Conservation (phyloP, 495 filamentous ascomycete genomes). For the Glonium stellatum region DNA sequence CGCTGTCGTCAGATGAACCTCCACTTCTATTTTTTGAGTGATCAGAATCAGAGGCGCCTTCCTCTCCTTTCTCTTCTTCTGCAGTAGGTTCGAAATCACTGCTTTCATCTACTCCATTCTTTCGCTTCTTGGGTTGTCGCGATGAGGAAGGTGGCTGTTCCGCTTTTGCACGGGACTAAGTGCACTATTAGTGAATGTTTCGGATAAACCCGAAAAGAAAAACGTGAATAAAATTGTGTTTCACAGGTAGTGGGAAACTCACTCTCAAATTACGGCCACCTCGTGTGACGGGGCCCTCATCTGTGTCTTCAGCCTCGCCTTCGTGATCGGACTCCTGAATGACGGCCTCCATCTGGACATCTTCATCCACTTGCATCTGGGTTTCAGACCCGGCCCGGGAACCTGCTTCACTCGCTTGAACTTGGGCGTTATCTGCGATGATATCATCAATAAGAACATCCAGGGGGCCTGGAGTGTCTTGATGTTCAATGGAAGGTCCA, state of each 20-base stretch:
- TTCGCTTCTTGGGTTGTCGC: conserved; percentile 35
- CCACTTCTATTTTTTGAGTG: conserved; percentile 37
- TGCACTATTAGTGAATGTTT: conserved; percentile 2
- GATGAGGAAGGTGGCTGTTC: neutral
- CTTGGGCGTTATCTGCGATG: conserved; percentile 15
- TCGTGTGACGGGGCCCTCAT: conserved; percentile 43
- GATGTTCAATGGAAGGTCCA: conserved; percentile 3
- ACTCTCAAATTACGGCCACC: conserved; percentile 33
- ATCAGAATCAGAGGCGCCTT: conserved; percentile 50
- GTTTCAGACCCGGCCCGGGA: conserved; percentile 18
- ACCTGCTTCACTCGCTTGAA: conserved; percentile 17
- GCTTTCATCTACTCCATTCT: conserved; percentile 51
- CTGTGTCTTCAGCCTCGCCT: conserved; percentile 39
- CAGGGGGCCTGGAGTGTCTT: conserved; percentile 19
- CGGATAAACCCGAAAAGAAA: neutral
- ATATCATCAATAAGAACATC: conserved; percentile 8
- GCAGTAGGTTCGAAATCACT: conserved; percentile 83
- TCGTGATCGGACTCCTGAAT: conserved; percentile 33
- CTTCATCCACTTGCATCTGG: conserved; percentile 14
- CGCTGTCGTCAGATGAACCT: conserved; percentile 35
- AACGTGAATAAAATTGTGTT: neutral
- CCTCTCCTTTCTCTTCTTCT: conserved; percentile 59
- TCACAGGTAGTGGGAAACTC: conserved; percentile 2
- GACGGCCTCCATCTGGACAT: conserved; percentile 19
- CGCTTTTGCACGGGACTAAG: conserved; percentile 18